These are phyloP conservation scores for Colletotrichum sp. DNA, from an alignment of 2,329 filamentous ascomycete species.

Conservation along the genomic window DNA sequence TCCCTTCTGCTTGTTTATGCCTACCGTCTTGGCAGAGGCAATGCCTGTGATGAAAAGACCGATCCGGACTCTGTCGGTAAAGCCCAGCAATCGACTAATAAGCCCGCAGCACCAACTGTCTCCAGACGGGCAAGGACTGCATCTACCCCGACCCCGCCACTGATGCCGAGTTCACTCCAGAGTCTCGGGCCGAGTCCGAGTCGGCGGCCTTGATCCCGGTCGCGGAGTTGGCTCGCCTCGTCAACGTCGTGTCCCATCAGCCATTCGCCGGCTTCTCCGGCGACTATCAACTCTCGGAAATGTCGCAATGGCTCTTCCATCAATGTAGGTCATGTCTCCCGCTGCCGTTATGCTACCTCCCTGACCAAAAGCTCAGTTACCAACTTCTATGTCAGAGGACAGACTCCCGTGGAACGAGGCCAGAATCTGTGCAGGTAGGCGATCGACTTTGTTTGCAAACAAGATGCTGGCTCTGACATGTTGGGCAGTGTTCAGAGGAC, in stretches of 20 bases:
- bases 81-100: not conserved
- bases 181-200: not conserved
- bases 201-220: slow-evolving; percentile 5
- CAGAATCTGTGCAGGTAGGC: slow-evolving; percentile 37
- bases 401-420: slow-evolving; percentile 40
- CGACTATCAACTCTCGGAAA: slow-evolving; percentile 32
- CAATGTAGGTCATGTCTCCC: slow-evolving; percentile 30
- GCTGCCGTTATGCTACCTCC: not conserved
- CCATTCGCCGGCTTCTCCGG: slow-evolving; percentile 18
- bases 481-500: slow-evolving; percentile 43
- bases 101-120: slow-evolving; percentile 45
- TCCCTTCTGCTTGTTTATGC: not conserved
- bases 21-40: not conserved
- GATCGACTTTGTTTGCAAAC: not conserved
- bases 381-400: slow-evolving; percentile 45
- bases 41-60: not conserved
- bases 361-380: slow-evolving; percentile 34
- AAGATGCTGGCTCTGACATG: slow-evolving; percentile 3
- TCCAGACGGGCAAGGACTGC: slow-evolving; percentile 49
- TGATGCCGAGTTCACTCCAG: not conserved
- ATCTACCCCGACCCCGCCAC: slow-evolving; percentile 32
- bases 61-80: not conserved
- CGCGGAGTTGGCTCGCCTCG: not conserved
- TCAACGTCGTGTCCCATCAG: slow-evolving; percentile 13
- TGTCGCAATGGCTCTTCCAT: slow-evolving; percentile 39